Evolutionary conservation across 345 rosid genomes (phyloP), one percentile per base, ranked within the genome.

Genomic region (Trapa incisa): DNA sequence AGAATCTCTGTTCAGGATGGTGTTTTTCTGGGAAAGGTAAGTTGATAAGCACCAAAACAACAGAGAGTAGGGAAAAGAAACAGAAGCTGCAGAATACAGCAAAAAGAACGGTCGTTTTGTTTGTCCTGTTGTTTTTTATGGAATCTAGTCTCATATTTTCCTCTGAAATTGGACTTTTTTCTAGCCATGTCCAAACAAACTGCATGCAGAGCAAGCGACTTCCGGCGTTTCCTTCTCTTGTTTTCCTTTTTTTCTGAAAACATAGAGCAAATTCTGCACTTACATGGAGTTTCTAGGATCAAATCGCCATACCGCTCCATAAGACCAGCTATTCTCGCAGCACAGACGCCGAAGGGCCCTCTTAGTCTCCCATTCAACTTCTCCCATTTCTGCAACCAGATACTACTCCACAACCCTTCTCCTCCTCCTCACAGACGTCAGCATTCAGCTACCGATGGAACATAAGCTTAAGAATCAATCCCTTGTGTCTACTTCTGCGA

Each of bases 301-400:
- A 75, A 81, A 81, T 67, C 89, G 41, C 98, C 98, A 93, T 56
- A 86, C 82, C 54, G 88, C 83, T 32, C 85, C 94, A 73, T 81
- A 87, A 78, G 89, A 88, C 98, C 97, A 93, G 17, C 95, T 92
- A 82, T 86, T 74, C 64, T 78, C 79, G 76, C 85, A 73, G 80
- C 96, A 93, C 68, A 90, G 85, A 52, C 70, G 76, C 82, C 80
- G 78, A 33, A 90, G 82, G 67, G 17, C 78, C 79, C 78, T 82
- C 86, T 84, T 89, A 50, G 78, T 41, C 67, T 7, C 64, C 15
- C 80, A 80, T 82, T 79, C 88, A 79, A 79, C 75, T 29, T 62
- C 71, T 58, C 61, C 61, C 61, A 39, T 66, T 74, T 68, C 70
- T 22, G 15, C 35, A 8, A 41, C 43, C 7, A 41, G 29, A 4